Evolutionary conservation across 352 stramenopile genomes (phyloP), one percentile per base, ranked within the genome.

Genomic region (Thalassiosira hispida): DNA sequence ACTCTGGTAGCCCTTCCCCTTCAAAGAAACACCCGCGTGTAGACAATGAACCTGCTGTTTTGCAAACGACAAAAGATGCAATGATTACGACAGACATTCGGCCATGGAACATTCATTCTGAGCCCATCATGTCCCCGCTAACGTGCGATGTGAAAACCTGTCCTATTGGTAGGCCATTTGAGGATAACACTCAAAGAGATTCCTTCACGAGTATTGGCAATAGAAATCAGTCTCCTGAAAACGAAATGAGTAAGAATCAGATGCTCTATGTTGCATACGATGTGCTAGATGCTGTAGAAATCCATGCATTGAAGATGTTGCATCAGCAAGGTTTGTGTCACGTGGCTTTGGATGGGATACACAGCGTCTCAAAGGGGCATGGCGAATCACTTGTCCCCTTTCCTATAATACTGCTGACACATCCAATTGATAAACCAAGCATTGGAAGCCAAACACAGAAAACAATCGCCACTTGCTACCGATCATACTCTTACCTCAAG

Each of bases 401-500:
- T 14, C 70, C 70, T 31, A n/a, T 51, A 47, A 62, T 79, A 46
- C 52, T 79, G 40, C 33, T 79, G 1, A 73, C 61, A 35, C 70
- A 79, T 61, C 51, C 51, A 52, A 44, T 73, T 4, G 70, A 79
- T 4, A 72, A 67, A 18, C 20, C 68, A 55, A 16, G 53, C 2
- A 47, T 64, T 74, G 8, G 38, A 38, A 23, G 20, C 9, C 9
- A 20, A 16, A 20, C 1, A 33, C 42, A 35, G n/a, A 65, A n/a
- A 40, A 42, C 25, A 52, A 51, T 62, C 6, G 14, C 68, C 2
- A 60, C 38, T 6, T 78, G 70, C 18, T 49, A 60, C 25, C 38
- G 71, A 61, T 62, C 71, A 46, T 79, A 73, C 27, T 35, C 18
- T 40, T 79, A 79, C 33, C 18, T 79, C 16, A 79, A 72, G 25